Base-by-base conservation (phyloP, 2,329 filamentous ascomycete species). In the Seiridium cupressi region DNA sequence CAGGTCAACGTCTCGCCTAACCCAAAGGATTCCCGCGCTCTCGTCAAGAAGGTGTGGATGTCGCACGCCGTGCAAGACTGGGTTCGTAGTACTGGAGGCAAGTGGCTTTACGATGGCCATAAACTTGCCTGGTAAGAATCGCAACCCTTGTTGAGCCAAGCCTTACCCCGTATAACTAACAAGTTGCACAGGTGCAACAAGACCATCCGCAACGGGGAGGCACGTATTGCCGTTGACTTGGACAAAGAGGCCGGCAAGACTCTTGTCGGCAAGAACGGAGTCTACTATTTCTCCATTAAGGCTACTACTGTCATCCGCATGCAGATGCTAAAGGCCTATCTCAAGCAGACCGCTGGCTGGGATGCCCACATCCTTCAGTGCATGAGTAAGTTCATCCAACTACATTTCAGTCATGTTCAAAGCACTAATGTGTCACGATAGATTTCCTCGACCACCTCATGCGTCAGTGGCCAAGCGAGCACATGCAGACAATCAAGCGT, bases 401-500 rank as follows among this genome's bases (percentile, higher is more conserved):
- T 42, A n/a, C 13, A 54, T 46, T 49, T 8, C 32, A 2, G 7
- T 8, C 18, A 26, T 26, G 18, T 26, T 26, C 18, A 26, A 62
- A 58, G 62, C 51, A 64, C 34, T 34, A 40, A 40, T 34, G 1
- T 10, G 34, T 40, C 32, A 51, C 18, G 32, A 53, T 44, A 85
- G 82, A 90, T 71, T 97, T 97, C 69, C 79, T 97, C 4, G 95
- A 99, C 64, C 95, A 99, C 70, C 79, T 94, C 6, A 80, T 99
- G 59, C 91, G 95, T 4, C 87, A 96, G 73, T 82, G 78, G n/a
- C 92, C 95, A 0, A 89, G 88, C 0, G 77, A 86, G 67, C 76
- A 81, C 2, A 86, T 92, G 68, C 80, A 89, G 0, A 76, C 86
- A 0, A 90, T 97, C 74, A 94, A 92, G 73, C 87, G 93, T 10